Evolutionary conservation across 345 rosid species (phyloP), one percentile per base, ranked within the genome.

Genomic region (Physaria fendleri): DNA sequence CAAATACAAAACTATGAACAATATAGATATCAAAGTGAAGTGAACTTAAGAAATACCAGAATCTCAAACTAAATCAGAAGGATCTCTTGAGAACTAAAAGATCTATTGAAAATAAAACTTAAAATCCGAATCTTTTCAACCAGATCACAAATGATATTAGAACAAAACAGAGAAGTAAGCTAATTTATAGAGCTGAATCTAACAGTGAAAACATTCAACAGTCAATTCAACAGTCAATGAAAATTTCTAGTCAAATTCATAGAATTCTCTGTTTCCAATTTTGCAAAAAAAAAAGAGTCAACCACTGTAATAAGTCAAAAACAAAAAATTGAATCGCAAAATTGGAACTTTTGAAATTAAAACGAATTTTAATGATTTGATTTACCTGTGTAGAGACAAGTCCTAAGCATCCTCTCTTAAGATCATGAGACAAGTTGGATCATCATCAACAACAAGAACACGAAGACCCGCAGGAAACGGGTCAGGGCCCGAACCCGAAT

Each of bases 401-500:
- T 79, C 71, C 52, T 64, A 8, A 93, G 89, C 99, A 89, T 93
- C 82, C 76, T 85, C 79, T 86, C 95, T 65, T 65, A 93, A 76
- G 78, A 93, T 83, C 88, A 66, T 74, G 28, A 93, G 95, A 70
- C 99, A 93, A 8, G 97, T 85, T 14, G 85, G 91, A 79, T 93
- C 97, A 65, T 93, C 99, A 59, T 86, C 97, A 59, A 93, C 99
- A 34, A 89, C 91, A 25, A 93, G 77, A 5, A 93, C 99, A 21
- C 99, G 77, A 4, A 93, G 66, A 54, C 94, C 94, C 5, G 65
- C 83, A 33, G 97, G 99, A 68, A 88, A 86, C 71, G 80, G 81
- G 74, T 86, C 90, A 47, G 85, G 30, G 32, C 28, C 51, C 1
- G 64, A 39, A 23, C 62, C 55, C 32, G 68, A 69, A 14, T 62